Evolutionary conservation across 2,329 filamentous ascomycete genomes (phyloP), one percentile per base, ranked within the genome.

Genomic region (Hypoxylon sp.): DNA sequence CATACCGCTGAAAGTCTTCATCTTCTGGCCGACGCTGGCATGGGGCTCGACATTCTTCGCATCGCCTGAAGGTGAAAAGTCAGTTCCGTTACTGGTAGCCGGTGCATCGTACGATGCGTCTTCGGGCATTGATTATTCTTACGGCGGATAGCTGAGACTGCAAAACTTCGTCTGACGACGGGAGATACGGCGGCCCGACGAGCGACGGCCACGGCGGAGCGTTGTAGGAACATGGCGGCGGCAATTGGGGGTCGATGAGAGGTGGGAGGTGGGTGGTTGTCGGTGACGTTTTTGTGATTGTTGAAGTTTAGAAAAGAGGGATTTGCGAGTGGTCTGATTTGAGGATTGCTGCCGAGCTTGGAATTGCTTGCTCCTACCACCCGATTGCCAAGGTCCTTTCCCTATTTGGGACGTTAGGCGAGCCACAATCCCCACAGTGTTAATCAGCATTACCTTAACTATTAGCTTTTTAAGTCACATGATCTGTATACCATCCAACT

Each of bases 61-160:
- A 66, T 83, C 76, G 68, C 77, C 80, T 79, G 65, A 71, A 76
- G 63, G 78, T 69, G 58, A 75, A 71, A 53, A 77, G 76, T 75
- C 76, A 79, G 69, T 73, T 80, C 53, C 30, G 77, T 75, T 73
- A 65, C 59, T 71, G 56, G 69, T 75, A 72, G 72, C 41, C 38
- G 53, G 51, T 57, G 53, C 55, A 76, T 78, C 77, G 75, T 77
- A 76, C 75, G 78, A 79, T 69, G 62, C 55, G 32, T 50, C 11
- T 64, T 60, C 50, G 60, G 55, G 60, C n/a, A 41, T 52, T 65
- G 41, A 63, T 69, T 50, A 58, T 57, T 76, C 84, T 81, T 88
- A 90, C 89, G 85, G 82, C 87, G 88, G 78, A 86, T 80, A 73
- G 88, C 80, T 69, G 87, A 86, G 78, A 84, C 89, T 73, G 85